phyloP scores from a whole-genome alignment of 352 stramenopile genomes.

The Pythium guiyangense region DNA sequence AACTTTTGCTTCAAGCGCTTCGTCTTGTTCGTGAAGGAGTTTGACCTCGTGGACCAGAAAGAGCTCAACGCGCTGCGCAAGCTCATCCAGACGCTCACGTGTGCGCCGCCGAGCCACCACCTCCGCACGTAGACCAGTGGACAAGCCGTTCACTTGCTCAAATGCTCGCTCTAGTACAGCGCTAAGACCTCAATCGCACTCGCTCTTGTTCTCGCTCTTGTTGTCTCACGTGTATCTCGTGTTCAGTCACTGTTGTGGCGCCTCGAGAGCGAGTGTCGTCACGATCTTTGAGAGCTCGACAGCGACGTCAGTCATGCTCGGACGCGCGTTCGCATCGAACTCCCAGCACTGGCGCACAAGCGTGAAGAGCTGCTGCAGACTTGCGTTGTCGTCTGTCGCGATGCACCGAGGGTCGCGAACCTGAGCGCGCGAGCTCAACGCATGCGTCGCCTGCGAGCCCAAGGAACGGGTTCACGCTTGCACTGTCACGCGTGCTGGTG shows the following conservation, averaged over 20 bases:
- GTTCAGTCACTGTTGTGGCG: not conserved
- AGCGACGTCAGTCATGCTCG: constrained; percentile 19
- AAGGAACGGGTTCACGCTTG: constrained; percentile 22
- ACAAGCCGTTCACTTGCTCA: too few relatives aligned
- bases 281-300: constrained; percentile 2
- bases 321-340: constrained; percentile 21
- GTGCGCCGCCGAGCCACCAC: not conserved
- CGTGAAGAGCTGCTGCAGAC: constrained; percentile 3
- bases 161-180: too few relatives aligned
- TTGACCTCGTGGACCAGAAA: constrained; percentile 91
- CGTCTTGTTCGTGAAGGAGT: constrained; percentile 94
- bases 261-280: not conserved
- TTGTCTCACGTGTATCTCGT: not conserved
- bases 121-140: not conserved
- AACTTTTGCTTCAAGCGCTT: constrained; percentile 98
- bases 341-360: constrained; percentile 26
- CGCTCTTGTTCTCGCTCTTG: too few relatives aligned
- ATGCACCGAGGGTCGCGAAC: constrained; percentile 15
- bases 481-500: not conserved
- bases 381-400: constrained; percentile 7
- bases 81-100: constrained; percentile 66
- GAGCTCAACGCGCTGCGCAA: constrained; percentile 94
- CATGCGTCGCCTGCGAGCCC: constrained; percentile 25
- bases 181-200: not conserved
- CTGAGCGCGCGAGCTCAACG: constrained; percentile 18